Evolutionary conservation across 768 basidiomycete genomes (phyloP), one percentile per base, ranked within the genome.

Genomic region (Hirschioporus abietinus): DNA sequence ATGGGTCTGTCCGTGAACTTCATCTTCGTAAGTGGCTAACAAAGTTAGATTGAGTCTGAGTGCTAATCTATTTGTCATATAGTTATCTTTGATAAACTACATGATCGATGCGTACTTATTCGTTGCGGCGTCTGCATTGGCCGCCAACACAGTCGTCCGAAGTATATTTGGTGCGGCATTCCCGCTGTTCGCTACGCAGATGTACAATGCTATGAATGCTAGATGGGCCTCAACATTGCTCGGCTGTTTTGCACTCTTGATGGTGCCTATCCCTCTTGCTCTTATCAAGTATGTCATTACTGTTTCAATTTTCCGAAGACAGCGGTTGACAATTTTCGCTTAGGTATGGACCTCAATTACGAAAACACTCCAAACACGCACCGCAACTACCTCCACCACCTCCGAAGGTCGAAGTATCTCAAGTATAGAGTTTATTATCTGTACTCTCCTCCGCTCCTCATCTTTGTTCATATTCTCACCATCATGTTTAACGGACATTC

Each of bases 181-280:
- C 68, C 85, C 83, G 74, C 78, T 88, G 36, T 88, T 88, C 70
- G 82, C 83, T 1, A 75, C 78, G n/a, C 79, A 84, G 68, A 84
- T 88, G 84, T 88, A 84, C 67, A 70, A 73, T 0, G 74, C 73
- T 20, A 76, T 88, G 4, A 80, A 81, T 63, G 79, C 86, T 0
- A 76, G 76, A 58, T 88, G 86, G 87, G 86, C 87, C 25, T 87
- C 87, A 8, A 80, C 87, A 10, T 68, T 88, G 10, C 71, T 88
- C 2, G 87, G 84, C 0, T 81, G 81, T 67, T 70, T 86, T 57
- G 84, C 87, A 1, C 70, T 86, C 18, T 66, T 73, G 8, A 77
- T 88, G 82, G 75, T 82, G 1, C 87, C 87, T 0, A 83, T 82
- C 35, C 85, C 85, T 9, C 80, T 86, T 61, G 68, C 84, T 34